A percentile compares a stretch with the other conserved stretches of the same genome.
phyloP scores from a whole-genome alignment of 495 filamentous ascomycete species.

The Penicillium salamii region DNA sequence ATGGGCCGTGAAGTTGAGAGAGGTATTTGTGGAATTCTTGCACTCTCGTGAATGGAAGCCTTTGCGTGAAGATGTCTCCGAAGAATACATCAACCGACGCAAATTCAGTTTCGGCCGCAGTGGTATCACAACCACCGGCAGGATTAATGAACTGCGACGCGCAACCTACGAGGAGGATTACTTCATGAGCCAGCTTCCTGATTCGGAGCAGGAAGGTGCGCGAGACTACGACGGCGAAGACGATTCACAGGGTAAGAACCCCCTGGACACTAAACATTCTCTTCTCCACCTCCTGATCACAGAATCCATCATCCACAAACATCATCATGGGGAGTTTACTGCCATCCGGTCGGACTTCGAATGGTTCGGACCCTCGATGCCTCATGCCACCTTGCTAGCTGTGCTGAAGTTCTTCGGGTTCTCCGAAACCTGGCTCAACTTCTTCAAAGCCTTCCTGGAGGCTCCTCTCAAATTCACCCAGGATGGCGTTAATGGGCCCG shows the following conservation, averaged over 20 bases:
- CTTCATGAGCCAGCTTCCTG: slow-evolving; percentile 53
- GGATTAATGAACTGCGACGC: slow-evolving; percentile 34
- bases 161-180: slow-evolving; percentile 46
- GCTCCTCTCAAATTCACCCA: slow-evolving; percentile 58
- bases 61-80: slow-evolving; percentile 36
- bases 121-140: slow-evolving; percentile 1
- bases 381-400: slow-evolving; percentile 56
- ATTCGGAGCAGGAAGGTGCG: slow-evolving; percentile 17
- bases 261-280: slow-evolving; percentile 56
- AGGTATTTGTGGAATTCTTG: slow-evolving; percentile 30
- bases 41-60: slow-evolving; percentile 37
- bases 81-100: slow-evolving; percentile 43
- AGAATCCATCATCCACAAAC: slow-evolving; percentile 59
- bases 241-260: slow-evolving; percentile 31
- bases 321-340: slow-evolving; percentile 56
- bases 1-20: slow-evolving; percentile 58
- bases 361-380: slow-evolving; percentile 58
- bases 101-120: slow-evolving; percentile 44
- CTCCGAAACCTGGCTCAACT: slow-evolving; percentile 54
- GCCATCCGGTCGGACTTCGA: slow-evolving; percentile 60
- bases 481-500: slow-evolving; percentile 42
- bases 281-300: slow-evolving; percentile 61
- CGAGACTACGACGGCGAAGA: slow-evolving; percentile 31
- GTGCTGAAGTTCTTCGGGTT: slow-evolving; percentile 61
- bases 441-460: slow-evolving; percentile 60